phyloP scores from a whole-genome alignment of 202 grass and related monocot genomes.

The Dendrocalamus latiflorus region DNA sequence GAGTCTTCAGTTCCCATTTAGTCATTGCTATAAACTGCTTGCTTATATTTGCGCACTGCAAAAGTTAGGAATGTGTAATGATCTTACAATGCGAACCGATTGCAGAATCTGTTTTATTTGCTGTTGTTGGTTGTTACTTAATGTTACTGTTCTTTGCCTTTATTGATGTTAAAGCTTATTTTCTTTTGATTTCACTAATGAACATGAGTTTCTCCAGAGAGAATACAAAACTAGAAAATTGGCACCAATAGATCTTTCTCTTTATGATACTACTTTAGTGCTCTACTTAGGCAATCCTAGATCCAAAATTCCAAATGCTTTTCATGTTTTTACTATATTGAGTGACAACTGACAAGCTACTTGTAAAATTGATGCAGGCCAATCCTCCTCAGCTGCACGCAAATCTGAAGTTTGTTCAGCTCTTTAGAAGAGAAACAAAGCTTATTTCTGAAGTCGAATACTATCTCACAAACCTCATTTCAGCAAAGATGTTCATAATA shows the following conservation, averaged over 20 bases:
- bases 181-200: not conserved
- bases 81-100: not conserved
- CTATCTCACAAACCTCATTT: conserved; percentile 87
- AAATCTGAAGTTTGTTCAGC: conserved; percentile 85
- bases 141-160: not conserved
- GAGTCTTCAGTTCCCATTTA: not conserved
- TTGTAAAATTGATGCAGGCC: conserved; percentile 39
- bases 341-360: not conserved
- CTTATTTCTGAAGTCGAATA: conserved; percentile 92
- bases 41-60: not conserved
- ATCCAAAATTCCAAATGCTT: not conserved
- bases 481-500: conserved; percentile 77
- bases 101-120: not conserved
- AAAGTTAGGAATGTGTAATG: not conserved
- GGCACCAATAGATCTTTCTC: not conserved
- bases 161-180: not conserved
- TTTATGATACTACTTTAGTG: not conserved
- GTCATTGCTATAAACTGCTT: not conserved
- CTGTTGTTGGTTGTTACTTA: not conserved
- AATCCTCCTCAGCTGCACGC: conserved; percentile 93
- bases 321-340: not conserved
- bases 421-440: conserved; percentile 80
- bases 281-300: not conserved
- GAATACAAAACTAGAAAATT: not conserved
- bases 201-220: not conserved